Percentiles rank a stretch among this genome's conserved stretches.
These are phyloP conservation scores for Leccinum sublutescens DNA, from an alignment of 768 basidiomycete genomes.

Conservation along the genomic window DNA sequence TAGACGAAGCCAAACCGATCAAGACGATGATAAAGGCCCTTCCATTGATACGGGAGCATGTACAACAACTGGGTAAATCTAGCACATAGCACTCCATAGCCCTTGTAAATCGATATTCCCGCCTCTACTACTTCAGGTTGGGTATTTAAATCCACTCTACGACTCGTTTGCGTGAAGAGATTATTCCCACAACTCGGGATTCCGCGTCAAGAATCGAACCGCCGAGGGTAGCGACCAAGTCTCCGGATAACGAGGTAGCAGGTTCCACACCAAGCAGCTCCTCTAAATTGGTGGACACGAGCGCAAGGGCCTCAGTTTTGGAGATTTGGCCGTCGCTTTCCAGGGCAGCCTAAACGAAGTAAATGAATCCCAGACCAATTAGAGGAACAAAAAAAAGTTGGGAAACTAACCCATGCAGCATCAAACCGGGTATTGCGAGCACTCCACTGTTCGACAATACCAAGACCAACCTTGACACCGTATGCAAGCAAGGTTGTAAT, in stretches of 20 bases:
- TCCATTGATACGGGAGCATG: conserved; percentile 59
- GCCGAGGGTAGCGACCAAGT: conserved; percentile 56
- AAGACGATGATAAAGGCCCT: conserved; percentile 69
- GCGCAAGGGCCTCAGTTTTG: conserved; percentile 47
- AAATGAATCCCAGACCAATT: conserved; percentile 2
- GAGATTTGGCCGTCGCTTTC: conserved; percentile 39
- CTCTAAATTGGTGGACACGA: conserved; percentile 56
- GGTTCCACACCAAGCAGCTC: conserved; percentile 36
- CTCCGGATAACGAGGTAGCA: conserved; percentile 31
- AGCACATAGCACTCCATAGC: conserved; percentile 8
- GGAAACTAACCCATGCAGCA: conserved; percentile 66
- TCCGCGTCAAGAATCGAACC: conserved; percentile 50
- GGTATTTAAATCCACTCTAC: conserved; percentile 50
- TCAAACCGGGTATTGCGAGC: conserved; percentile 81
- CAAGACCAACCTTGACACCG: conserved; percentile 72
- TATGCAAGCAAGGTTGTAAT: conserved; percentile 61
- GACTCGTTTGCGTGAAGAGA: conserved; percentile 45
- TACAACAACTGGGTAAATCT: conserved; percentile 35
- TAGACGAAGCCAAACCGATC: conserved; percentile 73
- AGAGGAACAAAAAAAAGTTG: not conserved
- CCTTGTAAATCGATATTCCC: conserved; percentile 3
- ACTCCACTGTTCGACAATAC: conserved; percentile 63
- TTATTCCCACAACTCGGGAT: conserved; percentile 50
- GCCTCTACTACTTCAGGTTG: conserved; percentile 2
- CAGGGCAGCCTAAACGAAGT: conserved; percentile 35